Evolutionary conservation across 176 grass and related monocot species (phyloP), one percentile per base, ranked within the genome.

Genomic region (Avena eriantha): DNA sequence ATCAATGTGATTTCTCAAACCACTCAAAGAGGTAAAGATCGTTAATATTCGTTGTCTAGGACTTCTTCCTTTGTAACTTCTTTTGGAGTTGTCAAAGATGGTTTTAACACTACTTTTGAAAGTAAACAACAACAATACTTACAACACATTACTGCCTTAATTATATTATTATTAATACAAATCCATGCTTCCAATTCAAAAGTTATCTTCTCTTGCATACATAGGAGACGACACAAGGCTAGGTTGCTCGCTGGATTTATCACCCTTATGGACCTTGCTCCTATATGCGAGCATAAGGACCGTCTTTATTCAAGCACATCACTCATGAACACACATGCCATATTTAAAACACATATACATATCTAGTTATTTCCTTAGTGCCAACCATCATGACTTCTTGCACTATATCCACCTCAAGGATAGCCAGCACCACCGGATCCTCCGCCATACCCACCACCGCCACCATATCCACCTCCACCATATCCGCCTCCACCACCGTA

Each of bases 221-320:
- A 75, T 47, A 75, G 23, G 13, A 51, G 23, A 22, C 0, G 1
- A 4, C 22, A 51, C 2, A 50, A 50, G 45, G 6, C 13, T 49
- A 23, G 11, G 22, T 49, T 74, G n/a, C n/a, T 23, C 12, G 1
- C n/a, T 11, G 0, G 41, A 47, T 73, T 73, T 47, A 2, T 24
- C 15, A 49, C 22, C 31, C 46, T 76, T 51, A 29, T 13, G 15
- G 46, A 29, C 46, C 23, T 76, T 76, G 73, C 22, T 24, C 73
- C 12, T 76, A 76, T 54, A 34, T 54, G 48, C 7, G 15, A 76
- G 47, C 73, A 53, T 76, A 76, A 53, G 15, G 73, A 76, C 23
- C 23, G 18, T 53, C 0, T 76, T 76, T 76, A 76, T 76, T 53
- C 48, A 19, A 51, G 24, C 24, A 51, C 73, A 51, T 19, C 22